These are phyloP conservation scores for Ploettnerulaceae sp. DNA, from an alignment of 2,329 filamentous ascomycete species.

Conservation along the genomic window DNA sequence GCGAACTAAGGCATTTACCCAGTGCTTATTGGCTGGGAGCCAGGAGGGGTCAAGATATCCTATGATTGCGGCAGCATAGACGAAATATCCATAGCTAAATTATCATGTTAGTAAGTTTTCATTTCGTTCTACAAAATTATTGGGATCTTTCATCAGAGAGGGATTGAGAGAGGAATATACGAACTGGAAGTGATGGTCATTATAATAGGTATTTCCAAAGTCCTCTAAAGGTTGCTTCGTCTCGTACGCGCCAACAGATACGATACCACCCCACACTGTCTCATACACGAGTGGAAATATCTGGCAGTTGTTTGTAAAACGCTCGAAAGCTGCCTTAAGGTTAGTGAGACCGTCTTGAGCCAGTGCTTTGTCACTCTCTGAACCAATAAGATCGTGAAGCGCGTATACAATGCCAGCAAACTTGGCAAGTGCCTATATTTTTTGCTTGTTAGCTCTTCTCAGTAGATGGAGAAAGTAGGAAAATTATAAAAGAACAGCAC, in stretches of 20 bases:
- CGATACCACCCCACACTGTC: conserved; percentile 71
- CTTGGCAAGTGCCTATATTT: conserved; percentile 60
- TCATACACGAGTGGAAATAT: conserved; percentile 62
- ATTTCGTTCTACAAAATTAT: background rate
- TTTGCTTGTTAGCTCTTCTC: conserved; percentile 27
- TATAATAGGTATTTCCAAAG: conserved; percentile 88
- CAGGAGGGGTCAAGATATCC: conserved; percentile 72
- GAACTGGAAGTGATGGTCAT: conserved; percentile 64
- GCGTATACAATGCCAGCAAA: conserved; percentile 67
- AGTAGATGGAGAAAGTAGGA: conserved; percentile 15
- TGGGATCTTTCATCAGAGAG: background rate
- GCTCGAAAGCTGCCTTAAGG: conserved; percentile 61
- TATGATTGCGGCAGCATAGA: conserved; percentile 80
- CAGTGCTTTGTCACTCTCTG: conserved; percentile 50
- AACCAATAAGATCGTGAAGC: conserved; percentile 57
- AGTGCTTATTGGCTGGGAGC: conserved; percentile 68
- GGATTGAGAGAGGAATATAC: conserved; percentile 1
- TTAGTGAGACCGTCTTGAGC: conserved; percentile 54
- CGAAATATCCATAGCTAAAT: conserved; percentile 71
- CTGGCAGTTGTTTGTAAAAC: conserved; percentile 64
- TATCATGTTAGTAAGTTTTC: background rate
- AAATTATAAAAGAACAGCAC: conserved; percentile 36
- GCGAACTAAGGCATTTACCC: conserved; percentile 77
- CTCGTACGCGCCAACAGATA: conserved; percentile 68
- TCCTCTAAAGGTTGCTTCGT: conserved; percentile 67